Evolutionary conservation across 2,329 filamentous ascomycete species (phyloP).

Genomic region (Trichoderma sp.): DNA sequence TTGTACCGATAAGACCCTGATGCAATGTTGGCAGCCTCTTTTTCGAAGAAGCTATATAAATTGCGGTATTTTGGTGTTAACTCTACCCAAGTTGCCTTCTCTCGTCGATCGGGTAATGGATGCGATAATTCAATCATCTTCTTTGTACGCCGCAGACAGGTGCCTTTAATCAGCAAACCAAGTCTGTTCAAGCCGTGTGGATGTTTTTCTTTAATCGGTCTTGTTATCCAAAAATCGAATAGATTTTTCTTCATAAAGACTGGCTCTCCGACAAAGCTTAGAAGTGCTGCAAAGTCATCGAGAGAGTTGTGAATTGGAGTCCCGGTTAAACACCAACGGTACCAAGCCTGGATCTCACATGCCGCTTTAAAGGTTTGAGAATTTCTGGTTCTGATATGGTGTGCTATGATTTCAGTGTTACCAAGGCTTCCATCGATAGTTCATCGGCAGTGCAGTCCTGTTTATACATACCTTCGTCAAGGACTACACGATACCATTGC

Average conservation of each 20-base stretch:
- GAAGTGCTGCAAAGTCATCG: conserved; percentile 41
- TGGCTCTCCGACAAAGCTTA: conserved; percentile 36
- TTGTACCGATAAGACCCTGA: not conserved
- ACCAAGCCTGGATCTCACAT: conserved; percentile 24
- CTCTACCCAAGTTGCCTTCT: not conserved
- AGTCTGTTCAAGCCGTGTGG: not conserved
- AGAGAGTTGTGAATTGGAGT: conserved; percentile 45
- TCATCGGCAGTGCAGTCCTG: not conserved
- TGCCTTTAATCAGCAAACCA: not conserved
- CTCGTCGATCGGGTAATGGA: not conserved
- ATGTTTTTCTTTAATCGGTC: not conserved
- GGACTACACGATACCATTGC: conserved; percentile 38
- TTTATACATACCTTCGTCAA: conserved; percentile 41
- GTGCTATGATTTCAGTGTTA: conserved; percentile 31
- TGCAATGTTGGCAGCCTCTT: not conserved
- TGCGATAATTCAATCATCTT: not conserved
- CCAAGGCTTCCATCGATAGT: not conserved
- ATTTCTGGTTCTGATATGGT: conserved; percentile 38
- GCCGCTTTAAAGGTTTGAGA: conserved; percentile 36
- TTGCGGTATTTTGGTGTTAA: not conserved
- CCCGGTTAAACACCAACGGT: conserved; percentile 44
- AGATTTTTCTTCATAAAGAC: conserved; percentile 7
- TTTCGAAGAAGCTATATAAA: not conserved
- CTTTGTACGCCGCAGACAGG: not conserved
- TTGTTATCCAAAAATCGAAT: not conserved